Percentiles rank a stretch among this genome's conserved stretches.
These are phyloP conservation scores for Wickerhamomyces sp. DNA, from an alignment of 1,139 yeast species.

Conservation along the genomic window DNA sequence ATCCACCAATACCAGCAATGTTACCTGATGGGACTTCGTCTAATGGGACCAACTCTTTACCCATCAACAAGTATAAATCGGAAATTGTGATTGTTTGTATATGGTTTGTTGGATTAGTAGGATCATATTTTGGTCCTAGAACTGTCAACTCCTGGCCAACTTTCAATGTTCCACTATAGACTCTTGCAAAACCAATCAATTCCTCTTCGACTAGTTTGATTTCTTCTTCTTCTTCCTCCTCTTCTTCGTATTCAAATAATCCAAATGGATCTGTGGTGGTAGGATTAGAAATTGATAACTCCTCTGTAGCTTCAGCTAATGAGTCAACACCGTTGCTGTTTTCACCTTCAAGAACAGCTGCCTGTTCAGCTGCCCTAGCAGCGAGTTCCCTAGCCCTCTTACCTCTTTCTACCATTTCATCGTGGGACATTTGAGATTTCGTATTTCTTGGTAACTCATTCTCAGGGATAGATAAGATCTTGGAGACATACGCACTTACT, in stretches of 20 bases:
- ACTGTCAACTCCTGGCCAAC: conserved; percentile 73
- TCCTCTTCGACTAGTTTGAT: conserved; percentile 52
- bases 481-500: conserved; percentile 81
- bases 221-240: conserved; percentile 38
- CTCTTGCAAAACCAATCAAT: conserved; percentile 81
- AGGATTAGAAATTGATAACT: conserved; percentile 8
- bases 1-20: conserved; percentile 90
- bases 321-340: conserved; percentile 14
- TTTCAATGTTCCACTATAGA: conserved; percentile 77
- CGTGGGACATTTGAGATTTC: conserved; percentile 37
- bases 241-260: conserved; percentile 30
- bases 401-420: conserved; percentile 64
- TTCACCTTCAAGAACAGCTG: conserved; percentile 31
- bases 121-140: conserved; percentile 84
- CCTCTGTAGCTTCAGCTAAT: conserved; percentile 11
- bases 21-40: conserved; percentile 90
- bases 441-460: conserved; percentile 68
- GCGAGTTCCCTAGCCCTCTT: conserved; percentile 68
- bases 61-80: conserved; percentile 83
- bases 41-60: conserved; percentile 76
- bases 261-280: conserved; percentile 26
- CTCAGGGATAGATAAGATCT: conserved; percentile 79
- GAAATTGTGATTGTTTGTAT: conserved; percentile 50
- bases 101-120: conserved; percentile 59
- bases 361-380: conserved; percentile 61